A percentile compares a stretch with the other conserved stretches of the same genome.
Evolutionary conservation across 2,329 filamentous ascomycete species (phyloP).

Genomic region (Aspergillus viridinutans): DNA sequence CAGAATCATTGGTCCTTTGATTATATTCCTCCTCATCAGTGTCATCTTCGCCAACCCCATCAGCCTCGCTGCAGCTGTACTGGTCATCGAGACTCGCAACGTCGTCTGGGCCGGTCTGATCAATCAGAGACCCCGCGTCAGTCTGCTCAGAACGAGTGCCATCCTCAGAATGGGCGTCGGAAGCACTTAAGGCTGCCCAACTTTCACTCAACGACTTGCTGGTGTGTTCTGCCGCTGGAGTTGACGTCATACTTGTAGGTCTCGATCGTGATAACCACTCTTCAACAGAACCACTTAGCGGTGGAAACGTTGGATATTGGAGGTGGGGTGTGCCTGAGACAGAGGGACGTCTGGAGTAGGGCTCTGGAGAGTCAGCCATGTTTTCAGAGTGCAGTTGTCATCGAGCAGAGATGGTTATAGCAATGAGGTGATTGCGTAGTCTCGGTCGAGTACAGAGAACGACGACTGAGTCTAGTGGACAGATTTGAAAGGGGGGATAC

Average conservation of each 20-base stretch:
- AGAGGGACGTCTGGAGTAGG: constrained; percentile 25
- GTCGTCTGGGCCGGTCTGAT: constrained; percentile 40
- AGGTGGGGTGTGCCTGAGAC: constrained; percentile 28
- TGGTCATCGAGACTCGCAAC: constrained; percentile 41
- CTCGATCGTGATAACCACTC: constrained; percentile 41
- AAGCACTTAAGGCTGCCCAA: constrained; percentile 44
- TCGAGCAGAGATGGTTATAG: constrained; percentile 15
- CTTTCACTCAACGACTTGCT: constrained; percentile 40
- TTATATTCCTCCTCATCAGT: constrained; percentile 24
- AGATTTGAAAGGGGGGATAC: constrained; percentile 12
- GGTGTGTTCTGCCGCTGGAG: constrained; percentile 22
- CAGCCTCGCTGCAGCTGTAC: constrained; percentile 35
- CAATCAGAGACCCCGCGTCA: constrained; percentile 42
- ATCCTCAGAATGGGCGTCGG: constrained; percentile 43
- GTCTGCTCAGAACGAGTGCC: constrained; percentile 43
- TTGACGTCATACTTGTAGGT: constrained; percentile 40
- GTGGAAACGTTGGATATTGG: constrained; percentile 40
- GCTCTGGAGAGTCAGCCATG: constrained; percentile 39
- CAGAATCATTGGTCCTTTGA: constrained; percentile 24
- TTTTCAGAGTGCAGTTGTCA: constrained; percentile 17
- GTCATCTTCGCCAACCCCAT: constrained; percentile 29
- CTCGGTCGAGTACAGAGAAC: constrained; percentile 14
- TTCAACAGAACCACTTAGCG: constrained; percentile 36
- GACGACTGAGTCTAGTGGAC: constrained; percentile 9
- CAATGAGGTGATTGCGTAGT: constrained; percentile 14